Base-by-base conservation (phyloP, 2,329 filamentous ascomycete species). In the Trichoderma sp. region DNA sequence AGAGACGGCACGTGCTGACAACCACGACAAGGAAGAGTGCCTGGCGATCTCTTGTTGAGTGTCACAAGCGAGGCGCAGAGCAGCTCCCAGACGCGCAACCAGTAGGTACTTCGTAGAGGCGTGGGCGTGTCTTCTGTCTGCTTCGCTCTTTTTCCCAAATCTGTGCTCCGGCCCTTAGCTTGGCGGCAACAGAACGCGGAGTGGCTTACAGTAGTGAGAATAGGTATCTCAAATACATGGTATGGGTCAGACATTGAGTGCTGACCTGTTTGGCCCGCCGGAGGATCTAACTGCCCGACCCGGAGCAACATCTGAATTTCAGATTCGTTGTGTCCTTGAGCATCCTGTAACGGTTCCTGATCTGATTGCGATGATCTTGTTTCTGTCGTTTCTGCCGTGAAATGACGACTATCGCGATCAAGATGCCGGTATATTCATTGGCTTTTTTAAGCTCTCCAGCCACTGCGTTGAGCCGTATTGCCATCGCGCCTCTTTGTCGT, bases 211-310 rank as follows among this genome's bases (percentile, higher is more conserved):
- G 41, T 45, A 62, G 56, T 33, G 68, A 45, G 38, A 12, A 68
- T 38, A 21, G 60, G 27, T 31, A 45, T 62, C 59, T 72, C 69
- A 64, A 72, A 64, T 71, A 50, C 41, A n/a, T 45, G 41, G 41
- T n/a, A 45, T 45, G 41, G 41, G 7, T 18, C 41, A 56, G 21
- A 56, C 1, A 56, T 56, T 56, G 50, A 56, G 50, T 56, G 50
- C 50, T 56, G 27, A 53, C 31, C 16, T 38, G 50, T 50, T 63
- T 60, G 65, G 50, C 35, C 72, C 72, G 63, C 50, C 72, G 72
- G 72, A 63, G 63, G 72, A 68, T 69, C 64, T 68, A 68, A 75
- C 72, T 29, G 21, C 62, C 72, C 72, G 72, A 75, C 21, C 29
- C 72, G 72, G 72, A 62, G 27, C 35, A 75, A 75, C n/a, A 50